These are phyloP conservation scores for Kwoniella bestiolae DNA, from an alignment of 768 basidiomycete genomes.

Conservation along the genomic window DNA sequence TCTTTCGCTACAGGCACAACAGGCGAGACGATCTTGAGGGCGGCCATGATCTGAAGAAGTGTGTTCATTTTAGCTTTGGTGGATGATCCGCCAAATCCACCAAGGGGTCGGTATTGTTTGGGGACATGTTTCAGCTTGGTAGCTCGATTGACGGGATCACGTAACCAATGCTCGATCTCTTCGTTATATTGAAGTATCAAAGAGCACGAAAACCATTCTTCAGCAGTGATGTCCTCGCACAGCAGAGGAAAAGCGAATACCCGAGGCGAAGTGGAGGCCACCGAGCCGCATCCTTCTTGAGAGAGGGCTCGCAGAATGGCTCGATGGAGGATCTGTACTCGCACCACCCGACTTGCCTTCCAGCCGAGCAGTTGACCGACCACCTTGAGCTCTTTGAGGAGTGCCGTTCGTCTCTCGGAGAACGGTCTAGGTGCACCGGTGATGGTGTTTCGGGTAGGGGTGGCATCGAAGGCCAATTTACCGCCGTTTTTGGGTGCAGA, in stretches of 20 bases:
- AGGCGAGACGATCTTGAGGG: constrained; percentile 67
- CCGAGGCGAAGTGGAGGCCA: constrained; percentile 64
- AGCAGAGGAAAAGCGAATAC: constrained; percentile 69
- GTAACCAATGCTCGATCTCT: constrained; percentile 64
- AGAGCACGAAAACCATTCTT: constrained; percentile 69
- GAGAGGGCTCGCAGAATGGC: constrained; percentile 33
- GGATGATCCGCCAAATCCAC: constrained; percentile 68
- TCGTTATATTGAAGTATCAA: constrained; percentile 66
- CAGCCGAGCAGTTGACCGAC: constrained; percentile 77
- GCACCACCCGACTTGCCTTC: constrained; percentile 68
- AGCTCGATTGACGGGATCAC: constrained; percentile 61
- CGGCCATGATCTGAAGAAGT: constrained; percentile 66
- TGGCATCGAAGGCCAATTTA: constrained; percentile 5
- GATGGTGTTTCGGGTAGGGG: not conserved
- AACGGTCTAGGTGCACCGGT: not conserved
- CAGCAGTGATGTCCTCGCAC: constrained; percentile 68
- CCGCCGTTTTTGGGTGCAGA: not conserved
- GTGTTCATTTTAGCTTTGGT: constrained; percentile 68
- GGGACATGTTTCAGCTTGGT: constrained; percentile 66
- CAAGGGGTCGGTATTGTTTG: constrained; percentile 60
- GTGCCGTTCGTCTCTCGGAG: constrained; percentile 26
- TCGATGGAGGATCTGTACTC: constrained; percentile 61
- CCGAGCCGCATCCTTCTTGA: constrained; percentile 56
- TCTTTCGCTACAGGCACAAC: constrained; percentile 62
- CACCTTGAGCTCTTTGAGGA: constrained; percentile 70